phyloP scores from a whole-genome alignment of 345 rosid species.

The Syzygium aromaticum region DNA sequence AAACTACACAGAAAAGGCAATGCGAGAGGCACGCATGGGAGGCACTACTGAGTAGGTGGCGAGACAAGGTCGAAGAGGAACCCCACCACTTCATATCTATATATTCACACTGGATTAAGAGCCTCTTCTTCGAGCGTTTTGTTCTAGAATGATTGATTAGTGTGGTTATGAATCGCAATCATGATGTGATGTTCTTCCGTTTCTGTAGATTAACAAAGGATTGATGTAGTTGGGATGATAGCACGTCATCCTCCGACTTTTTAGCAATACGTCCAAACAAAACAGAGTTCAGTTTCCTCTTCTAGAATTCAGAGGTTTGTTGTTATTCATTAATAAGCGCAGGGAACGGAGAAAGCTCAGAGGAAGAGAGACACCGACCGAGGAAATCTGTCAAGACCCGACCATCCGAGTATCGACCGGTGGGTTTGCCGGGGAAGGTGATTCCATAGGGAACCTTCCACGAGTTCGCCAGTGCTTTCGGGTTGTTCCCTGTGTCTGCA shows the following conservation, averaged over 20 bases:
- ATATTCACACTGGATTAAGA: neutral
- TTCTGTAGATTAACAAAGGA: neutral
- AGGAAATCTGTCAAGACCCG: slow-evolving; percentile 45
- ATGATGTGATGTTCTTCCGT: neutral
- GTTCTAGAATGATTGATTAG: neutral
- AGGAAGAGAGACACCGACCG: slow-evolving; percentile 14
- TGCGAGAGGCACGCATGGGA: neutral
- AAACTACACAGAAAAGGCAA: neutral
- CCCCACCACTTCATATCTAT: neutral
- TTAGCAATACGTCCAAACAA: neutral
- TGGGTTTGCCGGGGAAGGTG: slow-evolving; percentile 55
- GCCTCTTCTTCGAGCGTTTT: neutral
- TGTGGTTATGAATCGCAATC: neutral
- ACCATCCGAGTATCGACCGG: slow-evolving; percentile 61
- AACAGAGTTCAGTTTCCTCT: neutral
- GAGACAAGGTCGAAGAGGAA: neutral
- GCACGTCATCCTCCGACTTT: neutral
- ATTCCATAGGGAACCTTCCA: slow-evolving; percentile 57
- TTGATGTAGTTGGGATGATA: neutral
- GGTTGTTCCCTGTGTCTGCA: slow-evolving; percentile 55
- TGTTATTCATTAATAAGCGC: neutral
- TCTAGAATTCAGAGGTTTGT: neutral
- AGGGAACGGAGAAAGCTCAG: neutral
- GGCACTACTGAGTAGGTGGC: neutral
- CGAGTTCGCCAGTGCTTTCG: slow-evolving; percentile 10